These are phyloP conservation scores for Chenopodium berlandieri DNA, from an alignment of 148 eudicot genomes.

Conservation along the genomic window DNA sequence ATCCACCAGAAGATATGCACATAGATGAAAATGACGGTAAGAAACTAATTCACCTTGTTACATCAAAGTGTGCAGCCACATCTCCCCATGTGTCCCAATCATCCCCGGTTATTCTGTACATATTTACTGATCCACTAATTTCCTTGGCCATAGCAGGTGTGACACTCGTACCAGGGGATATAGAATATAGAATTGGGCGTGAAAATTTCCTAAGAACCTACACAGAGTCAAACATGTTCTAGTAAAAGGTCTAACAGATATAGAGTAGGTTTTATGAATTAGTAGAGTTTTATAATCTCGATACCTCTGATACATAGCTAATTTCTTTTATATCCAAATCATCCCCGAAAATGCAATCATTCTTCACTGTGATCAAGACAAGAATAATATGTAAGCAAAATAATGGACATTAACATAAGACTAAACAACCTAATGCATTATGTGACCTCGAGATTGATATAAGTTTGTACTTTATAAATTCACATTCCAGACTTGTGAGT, in stretches of 20 bases:
- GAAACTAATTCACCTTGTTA: constrained; percentile 48
- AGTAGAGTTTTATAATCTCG: background rate
- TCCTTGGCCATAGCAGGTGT: constrained; percentile 76
- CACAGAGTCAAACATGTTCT: constrained; percentile 17
- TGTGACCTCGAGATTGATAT: background rate
- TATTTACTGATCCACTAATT: constrained; percentile 60
- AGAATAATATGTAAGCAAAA: constrained; percentile 2
- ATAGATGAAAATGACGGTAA: background rate
- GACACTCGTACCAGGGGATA: constrained; percentile 90
- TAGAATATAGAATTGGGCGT: constrained; percentile 67
- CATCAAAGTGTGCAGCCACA: constrained; percentile 76
- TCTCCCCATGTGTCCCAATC: constrained; percentile 96
- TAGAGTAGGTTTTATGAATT: background rate
- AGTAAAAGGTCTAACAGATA: constrained; percentile 5
- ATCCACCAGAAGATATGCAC: background rate
- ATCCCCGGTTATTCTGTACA: constrained; percentile 95
- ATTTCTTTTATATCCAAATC: constrained; percentile 82
- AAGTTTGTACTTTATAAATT: background rate
- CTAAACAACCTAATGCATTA: background rate
- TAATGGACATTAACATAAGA: background rate
- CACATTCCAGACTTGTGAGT: background rate
- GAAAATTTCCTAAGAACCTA: constrained; percentile 58
- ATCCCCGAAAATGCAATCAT: constrained; percentile 94
- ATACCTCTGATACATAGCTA: constrained; percentile 75
- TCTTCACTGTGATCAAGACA: constrained; percentile 61